Percentiles rank a stretch among this genome's conserved stretches.
Conservation (phyloP, 139 green algal species). For the Trebouxia sp. region DNA sequence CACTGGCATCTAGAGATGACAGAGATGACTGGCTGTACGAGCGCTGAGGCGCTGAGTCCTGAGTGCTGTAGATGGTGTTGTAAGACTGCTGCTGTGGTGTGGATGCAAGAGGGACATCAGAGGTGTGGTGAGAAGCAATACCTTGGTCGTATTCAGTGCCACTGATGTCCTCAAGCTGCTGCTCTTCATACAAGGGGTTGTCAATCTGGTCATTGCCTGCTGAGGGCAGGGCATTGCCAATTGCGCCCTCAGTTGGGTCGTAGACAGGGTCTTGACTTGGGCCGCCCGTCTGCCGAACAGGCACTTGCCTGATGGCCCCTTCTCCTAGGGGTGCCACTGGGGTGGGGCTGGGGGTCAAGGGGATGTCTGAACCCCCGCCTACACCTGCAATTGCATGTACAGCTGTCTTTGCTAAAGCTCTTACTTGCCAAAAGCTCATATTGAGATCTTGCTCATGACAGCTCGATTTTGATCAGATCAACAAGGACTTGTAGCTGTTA, state of each 20-base stretch:
- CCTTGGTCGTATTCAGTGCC: constrained; percentile 3
- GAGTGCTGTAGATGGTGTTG: not conserved
- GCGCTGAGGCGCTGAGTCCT: not conserved
- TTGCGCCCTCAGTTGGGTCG: constrained; percentile 6
- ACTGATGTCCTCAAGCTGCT: constrained; percentile 6
- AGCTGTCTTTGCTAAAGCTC: too few species aligned
- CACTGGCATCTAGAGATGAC: not conserved
- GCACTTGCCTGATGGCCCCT: not conserved
- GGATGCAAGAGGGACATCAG: not conserved
- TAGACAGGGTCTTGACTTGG: not conserved
- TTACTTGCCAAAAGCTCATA: too few species aligned
- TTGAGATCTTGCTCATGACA: too few species aligned
- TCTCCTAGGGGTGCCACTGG: constrained; percentile 11
- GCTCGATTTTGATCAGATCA: too few species aligned
- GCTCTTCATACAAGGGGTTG: constrained; percentile 16
- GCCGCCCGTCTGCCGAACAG: not conserved
- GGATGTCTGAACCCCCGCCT: not conserved
- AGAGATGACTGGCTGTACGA: not conserved
- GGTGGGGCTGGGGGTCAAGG: not conserved
- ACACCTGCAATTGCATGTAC: not conserved
- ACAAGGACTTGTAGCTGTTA: too few species aligned
- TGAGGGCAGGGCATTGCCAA: not conserved
- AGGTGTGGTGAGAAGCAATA: not conserved
- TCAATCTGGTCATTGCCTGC: constrained; percentile 22
- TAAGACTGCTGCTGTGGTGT: not conserved